Evolutionary conservation across 305 asterid species (phyloP).

Genomic region (Fraxinus dipetala): DNA sequence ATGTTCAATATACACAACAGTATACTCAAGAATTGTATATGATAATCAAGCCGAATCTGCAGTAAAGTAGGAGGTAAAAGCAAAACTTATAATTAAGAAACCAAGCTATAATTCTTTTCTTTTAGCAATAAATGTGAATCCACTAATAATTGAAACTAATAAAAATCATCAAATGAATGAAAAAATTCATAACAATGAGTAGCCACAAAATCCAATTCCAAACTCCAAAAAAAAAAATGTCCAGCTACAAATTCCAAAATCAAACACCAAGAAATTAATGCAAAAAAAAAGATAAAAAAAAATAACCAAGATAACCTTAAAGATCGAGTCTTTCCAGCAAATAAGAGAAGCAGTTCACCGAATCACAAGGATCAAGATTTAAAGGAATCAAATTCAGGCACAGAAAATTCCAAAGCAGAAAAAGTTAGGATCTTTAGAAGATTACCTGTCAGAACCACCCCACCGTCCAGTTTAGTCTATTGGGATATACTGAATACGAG

Average conservation of each 20-base stretch:
- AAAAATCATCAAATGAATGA: background rate
- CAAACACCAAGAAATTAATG: conserved; percentile 17
- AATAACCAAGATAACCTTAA: conserved; percentile 27
- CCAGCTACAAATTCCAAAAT: conserved; percentile 31
- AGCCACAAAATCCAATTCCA: background rate
- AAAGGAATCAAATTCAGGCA: conserved; percentile 23
- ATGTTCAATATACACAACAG: background rate
- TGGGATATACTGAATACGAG: background rate
- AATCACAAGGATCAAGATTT: conserved; percentile 30
- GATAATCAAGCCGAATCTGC: conserved; percentile 5
- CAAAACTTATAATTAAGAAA: background rate
- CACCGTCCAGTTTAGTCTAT: background rate
- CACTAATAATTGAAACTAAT: background rate
- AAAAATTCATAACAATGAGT: background rate
- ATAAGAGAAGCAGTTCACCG: conserved; percentile 16
- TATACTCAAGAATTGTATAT: background rate
- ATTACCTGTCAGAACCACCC: conserved; percentile 39
- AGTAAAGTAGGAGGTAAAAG: background rate
- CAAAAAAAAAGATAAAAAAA: conserved; percentile 22
- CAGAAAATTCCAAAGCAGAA: conserved; percentile 7
- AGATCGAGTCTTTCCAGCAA: conserved; percentile 31
- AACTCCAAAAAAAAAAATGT: background rate
- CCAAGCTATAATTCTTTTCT: conserved; percentile 3
- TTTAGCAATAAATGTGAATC: background rate
- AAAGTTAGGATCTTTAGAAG: conserved; percentile 27